Percentiles rank a stretch among this genome's conserved stretches.
Evolutionary conservation across 1,284 basidiomycete species (phyloP).

Genomic region (Cystobasidium pallidum): DNA sequence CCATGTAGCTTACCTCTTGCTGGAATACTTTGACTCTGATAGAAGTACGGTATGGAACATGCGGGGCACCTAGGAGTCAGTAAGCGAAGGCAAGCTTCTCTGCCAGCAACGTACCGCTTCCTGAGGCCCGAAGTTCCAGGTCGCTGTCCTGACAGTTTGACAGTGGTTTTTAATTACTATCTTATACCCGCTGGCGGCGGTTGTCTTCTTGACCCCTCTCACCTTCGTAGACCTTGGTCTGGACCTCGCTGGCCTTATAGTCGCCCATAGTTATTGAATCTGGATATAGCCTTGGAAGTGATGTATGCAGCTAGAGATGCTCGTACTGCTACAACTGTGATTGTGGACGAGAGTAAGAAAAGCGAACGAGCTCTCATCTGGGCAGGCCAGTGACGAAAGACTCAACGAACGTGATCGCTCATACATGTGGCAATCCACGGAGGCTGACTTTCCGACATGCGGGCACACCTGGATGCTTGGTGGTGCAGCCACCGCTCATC

Average conservation of each 20-base stretch:
- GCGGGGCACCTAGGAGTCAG: constrained; percentile 25
- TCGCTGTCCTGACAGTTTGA: constrained; percentile 45
- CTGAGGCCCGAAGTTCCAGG: constrained; percentile 92
- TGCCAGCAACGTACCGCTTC: constrained; percentile 67
- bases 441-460: too few relatives aligned
- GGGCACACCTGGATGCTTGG: too few relatives aligned
- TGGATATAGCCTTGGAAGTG: neutral
- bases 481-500: too few relatives aligned
- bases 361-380: constrained; percentile 22
- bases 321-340: neutral
- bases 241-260: constrained; percentile 33
- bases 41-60: constrained; percentile 44
- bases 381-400: constrained; percentile 17
- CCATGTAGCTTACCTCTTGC: constrained; percentile 53
- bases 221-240: constrained; percentile 44
- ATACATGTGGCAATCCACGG: constrained; percentile 6
- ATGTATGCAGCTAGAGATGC: neutral
- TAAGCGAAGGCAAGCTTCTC: neutral
- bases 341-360: too few relatives aligned
- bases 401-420: constrained; percentile 2
- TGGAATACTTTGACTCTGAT: constrained; percentile 88
- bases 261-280: constrained; percentile 27
- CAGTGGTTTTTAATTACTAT: too few relatives aligned
- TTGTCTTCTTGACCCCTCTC: neutral
- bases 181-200: too few relatives aligned